Evolutionary conservation across 129 eudicot species (phyloP), one percentile per base, ranked within the genome.

Genomic region (Rutidosis leptorrhynchoides): DNA sequence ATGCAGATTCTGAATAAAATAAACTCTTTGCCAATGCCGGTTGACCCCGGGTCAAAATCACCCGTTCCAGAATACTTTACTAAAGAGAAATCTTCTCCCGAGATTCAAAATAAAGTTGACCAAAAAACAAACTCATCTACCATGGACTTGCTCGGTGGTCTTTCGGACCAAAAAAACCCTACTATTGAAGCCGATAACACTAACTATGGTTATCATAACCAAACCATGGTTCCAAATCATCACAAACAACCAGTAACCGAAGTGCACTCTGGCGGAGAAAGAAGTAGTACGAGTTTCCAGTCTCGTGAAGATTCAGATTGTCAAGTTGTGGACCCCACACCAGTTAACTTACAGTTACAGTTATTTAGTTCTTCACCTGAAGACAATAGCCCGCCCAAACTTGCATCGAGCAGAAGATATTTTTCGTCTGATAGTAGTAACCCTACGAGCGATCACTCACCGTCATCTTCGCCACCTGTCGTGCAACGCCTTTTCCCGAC

Each of bases 341-440:
- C 73, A 4, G 56, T 78, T 26, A 79, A 78, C 52, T 64, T 92
- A 73, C 88, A 77, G 0, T 73, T 92, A 37, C 90, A 85, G 82
- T 85, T 92, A 43, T 92, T 85, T 64, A 83, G 87, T 78, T 83
- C 96, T 59, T 92, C 96, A 8, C 90, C 96, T 33, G 95, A 89
- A 77, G 70, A 76, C 32, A 79, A 77, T 64, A 83, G 90, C 82
- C 78, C 83, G 15, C 89, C 83, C 3, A 81, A 87, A 52, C 25
- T 83, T 64, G 75, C 88, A 17, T 70, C 81, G 12, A 74, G 83
- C 67, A 54, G 78, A 55, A 91, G 83, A 69, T 92, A 85, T 67
- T 83, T 85, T 76, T 92, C 96, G 27, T 88, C 98, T 12, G 90
- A 80, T 73, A 87, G 96, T 65, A 84, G 96, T 77, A 85, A 83